Evolutionary conservation across 768 basidiomycete genomes (phyloP), one percentile per base, ranked within the genome.

Genomic region (Termitomyces sp.): DNA sequence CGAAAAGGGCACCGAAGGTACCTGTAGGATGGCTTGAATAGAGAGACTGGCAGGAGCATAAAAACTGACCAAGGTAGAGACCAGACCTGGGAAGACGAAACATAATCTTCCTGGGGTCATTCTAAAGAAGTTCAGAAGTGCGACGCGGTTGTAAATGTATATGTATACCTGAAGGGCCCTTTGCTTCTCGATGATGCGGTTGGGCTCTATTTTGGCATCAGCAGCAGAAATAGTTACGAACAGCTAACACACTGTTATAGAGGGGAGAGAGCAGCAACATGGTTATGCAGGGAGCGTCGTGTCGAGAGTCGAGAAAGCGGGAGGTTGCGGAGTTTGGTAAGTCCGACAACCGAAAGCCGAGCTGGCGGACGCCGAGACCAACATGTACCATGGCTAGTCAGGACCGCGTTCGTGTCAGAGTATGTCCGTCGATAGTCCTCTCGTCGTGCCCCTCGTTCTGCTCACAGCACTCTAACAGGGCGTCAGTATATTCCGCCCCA

Each of bases 401-500:
- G 31, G 90, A 91, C 69, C 88, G 90, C 72, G 85, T 91, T 69
- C 89, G 91, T 67, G 86, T 91, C 68, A 84, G 87, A 77, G 91
- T 91, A 78, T 62, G 89, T 82, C 66, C 68, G 49, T 62, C 60
- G 60, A 32, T 53, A 60, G 59, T 60, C 37, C 51, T 59, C 52
- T 65, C 60, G 56, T 63, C 46, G 53, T 61, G 43, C 34, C 15
- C 29, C 31, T 60, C 61, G 43, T 62, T 54, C 47, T 57, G 56
- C 67, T 68, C 56, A 62, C 43, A 59, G 62, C 38, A 61, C 36
- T 47, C 34, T 52, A 34, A 15, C 67, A 96, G 94, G 95, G 94
- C 40, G 77, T 96, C 46, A 90, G 85, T 65, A 92, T 98, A 56
- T 86, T 86, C 71, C 83, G 97, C 53, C 93, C 96, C 1, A 86